Evolutionary conservation across 2,329 filamentous ascomycete species (phyloP), one percentile per base, ranked within the genome.

Genomic region (Sporothrix luriei): DNA sequence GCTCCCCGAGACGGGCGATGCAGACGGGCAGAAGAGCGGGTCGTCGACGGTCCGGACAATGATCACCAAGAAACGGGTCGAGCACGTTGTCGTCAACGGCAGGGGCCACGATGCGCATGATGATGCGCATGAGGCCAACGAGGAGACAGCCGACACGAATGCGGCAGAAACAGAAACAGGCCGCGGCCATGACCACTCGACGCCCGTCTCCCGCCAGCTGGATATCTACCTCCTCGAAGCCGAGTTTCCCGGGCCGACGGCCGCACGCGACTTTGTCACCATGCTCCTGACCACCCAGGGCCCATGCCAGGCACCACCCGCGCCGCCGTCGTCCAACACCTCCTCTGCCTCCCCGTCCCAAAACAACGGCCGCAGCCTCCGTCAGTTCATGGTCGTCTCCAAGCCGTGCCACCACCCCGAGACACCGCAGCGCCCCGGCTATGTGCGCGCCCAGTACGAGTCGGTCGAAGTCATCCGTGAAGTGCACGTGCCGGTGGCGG

Each of bases 391-490:
- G 84, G 86, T 97, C 68, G 87, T 97, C 3, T 97, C 93, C 2
- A 93, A 91, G 78, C 94, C 94, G 0, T 91, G 93, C 75, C 79
- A 85, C 24, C 93, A 97, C 77, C 88, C 90, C 0, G 88, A 92
- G 70, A 90, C 91, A 46, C 89, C 90, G 24, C 84, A 85, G 14
- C 84, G 90, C 11, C 81, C 86, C 70, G 92, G 91, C 19, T 94
- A 90, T 77, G 91, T 97, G 64, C 86, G 93, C 52, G 94, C 94
- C 3, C 85, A 89, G 73, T 98, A 97, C 75, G 94, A 97, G 81
- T 96, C 92, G 1, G 90, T 97, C 19, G 94, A 98, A 79, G 84
- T 97, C 73, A 94, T 97, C 70, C 85, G 94, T 65, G 94, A 98
- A 79, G 85, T 97, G 16, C 90, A 89, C 0, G 77, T 88, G 11